These are phyloP conservation scores for Zygnema cylindricum DNA, from an alignment of 139 green algal species.

Conservation along the genomic window DNA sequence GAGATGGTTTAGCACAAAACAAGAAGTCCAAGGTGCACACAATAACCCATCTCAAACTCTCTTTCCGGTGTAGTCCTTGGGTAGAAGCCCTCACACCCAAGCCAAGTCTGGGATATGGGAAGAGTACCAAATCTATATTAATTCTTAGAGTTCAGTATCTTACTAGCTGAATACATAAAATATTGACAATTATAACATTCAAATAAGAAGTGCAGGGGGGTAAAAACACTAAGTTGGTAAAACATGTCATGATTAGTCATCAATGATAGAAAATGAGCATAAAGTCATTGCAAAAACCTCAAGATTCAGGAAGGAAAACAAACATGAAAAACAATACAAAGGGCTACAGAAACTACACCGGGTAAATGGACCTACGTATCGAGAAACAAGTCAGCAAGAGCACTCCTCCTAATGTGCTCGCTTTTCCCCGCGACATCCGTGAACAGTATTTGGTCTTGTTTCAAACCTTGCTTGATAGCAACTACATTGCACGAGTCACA, in stretches of 20 bases:
- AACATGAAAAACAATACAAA: constrained; percentile 24
- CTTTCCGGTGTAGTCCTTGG: too few species aligned
- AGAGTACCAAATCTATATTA: too few species aligned
- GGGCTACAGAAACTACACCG: neutral
- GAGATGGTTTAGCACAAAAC: too few species aligned
- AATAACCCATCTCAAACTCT: too few species aligned
- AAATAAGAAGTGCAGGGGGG: too few species aligned
- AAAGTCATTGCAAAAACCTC: neutral
- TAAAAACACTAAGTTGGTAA: too few species aligned
- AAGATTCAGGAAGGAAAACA: constrained; percentile 3
- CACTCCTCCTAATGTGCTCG: constrained; percentile 79
- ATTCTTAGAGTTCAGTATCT: too few species aligned
- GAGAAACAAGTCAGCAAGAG: constrained; percentile 89
- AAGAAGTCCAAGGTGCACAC: too few species aligned
- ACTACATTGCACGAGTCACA: constrained; percentile 37
- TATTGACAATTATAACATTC: too few species aligned
- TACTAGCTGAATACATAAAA: too few species aligned
- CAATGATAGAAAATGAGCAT: neutral
- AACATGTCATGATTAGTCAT: constrained; percentile 1
- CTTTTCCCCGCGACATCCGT: constrained; percentile 88
- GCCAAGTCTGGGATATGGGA: too few species aligned
- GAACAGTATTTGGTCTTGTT: constrained; percentile 83
- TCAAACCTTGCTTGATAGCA: constrained; percentile 70
- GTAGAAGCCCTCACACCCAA: too few species aligned
- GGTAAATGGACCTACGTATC: constrained; percentile 75